Base-by-base conservation (phyloP, 2,329 filamentous ascomycete species). In the Lithohypha guttulata region DNA sequence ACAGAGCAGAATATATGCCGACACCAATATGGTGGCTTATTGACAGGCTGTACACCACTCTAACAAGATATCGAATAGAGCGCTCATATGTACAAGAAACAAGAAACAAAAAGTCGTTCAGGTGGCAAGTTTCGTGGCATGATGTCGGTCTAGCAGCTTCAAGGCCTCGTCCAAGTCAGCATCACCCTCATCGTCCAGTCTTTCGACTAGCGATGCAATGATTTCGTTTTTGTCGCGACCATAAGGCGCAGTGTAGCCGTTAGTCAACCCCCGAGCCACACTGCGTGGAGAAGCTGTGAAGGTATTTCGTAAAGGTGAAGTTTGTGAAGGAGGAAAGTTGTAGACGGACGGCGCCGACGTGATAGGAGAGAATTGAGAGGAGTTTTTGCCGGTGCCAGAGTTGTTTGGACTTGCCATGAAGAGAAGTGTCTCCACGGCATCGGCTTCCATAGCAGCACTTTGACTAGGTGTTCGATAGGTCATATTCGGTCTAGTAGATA, bases 381-480 rank as follows among this genome's bases (percentile, higher is more conserved):
- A 56, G 6, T 60, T 54, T 29, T 60, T 60, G 43, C 46, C 63
- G 4, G 64, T 65, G 39, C 47, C 63, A 4, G 64, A 65, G 39
- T 67, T 65, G 21, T 61, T 64, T 1, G 66, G 66, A 39, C 66
- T 69, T 27, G 64, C 66, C 65, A 69, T 67, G 50, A 68, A 68
- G 6, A 68, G 50, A 7, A 69, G 50, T 0, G 64, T 67, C 50
- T 69, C 65, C n/a, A 69, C 65, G 8, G 65, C 66, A 43, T 69
- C 65, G 43, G 66, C 61, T 45, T 69, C 65, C 61, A 67, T 66
- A 1, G 59, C 56, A 11, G 62, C 60, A 36, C 58, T 66, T 44
- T 65, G 60, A 31, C 59, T 61, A 4, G 61, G 58, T 0, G 59
- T 61, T 32, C 58, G 52, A 38, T 46, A 55, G 39, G 49, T 56